Percentiles rank a stretch among this genome's conserved stretches.
Conservation (phyloP, 2,329 filamentous ascomycete genomes). For the Cytospora piceae region DNA sequence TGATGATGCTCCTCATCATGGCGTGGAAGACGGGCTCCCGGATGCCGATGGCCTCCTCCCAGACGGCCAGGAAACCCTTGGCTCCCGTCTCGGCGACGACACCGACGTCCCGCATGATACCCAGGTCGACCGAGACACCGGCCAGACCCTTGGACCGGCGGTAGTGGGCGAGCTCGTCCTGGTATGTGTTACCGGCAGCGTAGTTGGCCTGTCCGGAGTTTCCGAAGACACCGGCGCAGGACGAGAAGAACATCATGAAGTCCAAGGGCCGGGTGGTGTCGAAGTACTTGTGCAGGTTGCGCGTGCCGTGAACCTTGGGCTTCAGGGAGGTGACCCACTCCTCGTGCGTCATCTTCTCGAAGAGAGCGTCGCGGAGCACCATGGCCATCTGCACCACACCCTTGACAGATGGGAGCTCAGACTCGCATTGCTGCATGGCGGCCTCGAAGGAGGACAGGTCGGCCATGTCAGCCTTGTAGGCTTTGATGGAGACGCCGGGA, state of each 20-base stretch:
- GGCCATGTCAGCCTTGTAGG: background rate
- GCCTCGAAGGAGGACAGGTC: background rate
- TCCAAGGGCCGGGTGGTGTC: background rate
- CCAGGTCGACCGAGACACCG: constrained; percentile 5
- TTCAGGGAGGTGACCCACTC: background rate
- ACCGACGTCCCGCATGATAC: constrained; percentile 20
- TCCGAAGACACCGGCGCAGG: constrained; percentile 33
- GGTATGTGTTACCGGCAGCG: constrained; percentile 37
- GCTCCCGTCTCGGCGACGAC: constrained; percentile 14
- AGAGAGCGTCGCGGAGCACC: constrained; percentile 8
- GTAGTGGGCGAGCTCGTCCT: constrained; percentile 35
- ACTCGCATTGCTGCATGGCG: background rate
- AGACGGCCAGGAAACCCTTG: background rate
- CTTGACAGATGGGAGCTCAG: background rate
- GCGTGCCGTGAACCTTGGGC: constrained; percentile 10
- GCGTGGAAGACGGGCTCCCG: constrained; percentile 3
- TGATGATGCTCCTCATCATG: background rate
- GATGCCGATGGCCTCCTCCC: constrained; percentile 14
- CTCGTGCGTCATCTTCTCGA: constrained; percentile 10
- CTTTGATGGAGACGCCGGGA: background rate
- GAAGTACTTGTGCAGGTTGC: constrained; percentile 10
- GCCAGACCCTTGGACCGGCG: constrained; percentile 8
- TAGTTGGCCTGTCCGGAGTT: constrained; percentile 36
- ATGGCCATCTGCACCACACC: constrained; percentile 28
- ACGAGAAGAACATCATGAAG: constrained; percentile 24